Evolutionary conservation across 805 yeast species (phyloP).

Genomic region (Saitoella complicata): DNA sequence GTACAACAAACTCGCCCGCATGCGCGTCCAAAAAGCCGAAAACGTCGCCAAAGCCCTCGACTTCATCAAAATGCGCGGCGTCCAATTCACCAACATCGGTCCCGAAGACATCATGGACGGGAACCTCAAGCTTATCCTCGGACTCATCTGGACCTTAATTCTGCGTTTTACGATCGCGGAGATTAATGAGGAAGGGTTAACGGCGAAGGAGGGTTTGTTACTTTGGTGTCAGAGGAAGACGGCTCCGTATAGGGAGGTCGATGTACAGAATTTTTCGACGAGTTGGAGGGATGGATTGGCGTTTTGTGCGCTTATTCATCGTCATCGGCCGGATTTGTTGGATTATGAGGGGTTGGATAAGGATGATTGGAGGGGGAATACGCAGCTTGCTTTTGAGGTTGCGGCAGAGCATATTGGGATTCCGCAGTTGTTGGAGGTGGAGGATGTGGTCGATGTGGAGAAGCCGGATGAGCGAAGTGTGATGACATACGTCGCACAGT

Average conservation of each 20-base stretch:
- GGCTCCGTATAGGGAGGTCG: slow-evolving; percentile 22
- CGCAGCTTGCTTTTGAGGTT: slow-evolving; percentile 25
- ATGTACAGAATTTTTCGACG: slow-evolving; percentile 33
- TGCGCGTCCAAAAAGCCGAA: slow-evolving; percentile 25
- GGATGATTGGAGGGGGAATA: slow-evolving; percentile 19
- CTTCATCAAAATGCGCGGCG: slow-evolving; percentile 21
- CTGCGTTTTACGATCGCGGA: slow-evolving; percentile 24
- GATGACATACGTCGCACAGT: slow-evolving; percentile 40
- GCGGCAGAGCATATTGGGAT: slow-evolving; percentile 34
- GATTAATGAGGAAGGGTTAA: slow-evolving; percentile 24
- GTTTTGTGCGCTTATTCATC: slow-evolving; percentile 30
- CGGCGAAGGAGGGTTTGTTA: slow-evolving; percentile 29
- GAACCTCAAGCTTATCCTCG: slow-evolving; percentile 78
- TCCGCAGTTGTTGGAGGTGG: slow-evolving; percentile 36
- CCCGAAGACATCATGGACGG: slow-evolving; percentile 90
- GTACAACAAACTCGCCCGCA: slow-evolving; percentile 19
- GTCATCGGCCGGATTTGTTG: slow-evolving; percentile 28
- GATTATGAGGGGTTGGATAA: slow-evolving; percentile 21
- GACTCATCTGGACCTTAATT: slow-evolving; percentile 59
- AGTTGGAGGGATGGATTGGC: slow-evolving; percentile 41
- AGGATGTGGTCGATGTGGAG: slow-evolving; percentile 30
- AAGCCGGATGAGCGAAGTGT: slow-evolving; percentile 47
- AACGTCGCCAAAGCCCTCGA: slow-evolving; percentile 24
- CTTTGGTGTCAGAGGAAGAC: slow-evolving; percentile 40
- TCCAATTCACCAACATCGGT: slow-evolving; percentile 24